phyloP scores from a whole-genome alignment of 768 basidiomycete species.

The Calvatia gigantea region DNA sequence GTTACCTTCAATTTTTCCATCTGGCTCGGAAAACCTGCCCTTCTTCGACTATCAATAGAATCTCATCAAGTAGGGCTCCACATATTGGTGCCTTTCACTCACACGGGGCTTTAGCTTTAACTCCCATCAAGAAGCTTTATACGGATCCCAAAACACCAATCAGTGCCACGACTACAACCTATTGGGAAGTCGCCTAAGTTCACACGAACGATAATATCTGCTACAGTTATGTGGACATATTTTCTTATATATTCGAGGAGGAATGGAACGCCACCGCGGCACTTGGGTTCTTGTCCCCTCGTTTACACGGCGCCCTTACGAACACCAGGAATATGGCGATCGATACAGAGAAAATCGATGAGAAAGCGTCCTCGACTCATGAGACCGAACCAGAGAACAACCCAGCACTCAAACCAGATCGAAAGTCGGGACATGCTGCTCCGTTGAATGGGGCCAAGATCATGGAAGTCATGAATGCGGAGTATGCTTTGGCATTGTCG shows the following conservation, averaged over 20 bases:
- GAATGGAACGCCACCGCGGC: neutral
- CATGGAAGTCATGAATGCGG: conserved; percentile 35
- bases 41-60: too few species aligned
- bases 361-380: conserved; percentile 8
- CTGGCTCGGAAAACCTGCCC: too few species aligned
- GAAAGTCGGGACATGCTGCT: neutral
- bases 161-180: too few species aligned
- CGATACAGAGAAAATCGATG: neutral
- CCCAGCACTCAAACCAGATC: neutral
- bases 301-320: neutral
- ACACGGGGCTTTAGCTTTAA: too few species aligned
- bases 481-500: conserved; percentile 40
- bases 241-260: neutral
- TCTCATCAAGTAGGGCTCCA: too few species aligned
- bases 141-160: too few species aligned
- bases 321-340: neutral
- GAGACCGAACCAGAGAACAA: conserved; percentile 13
- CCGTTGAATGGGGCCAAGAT: conserved; percentile 15
- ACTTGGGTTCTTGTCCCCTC: neutral
- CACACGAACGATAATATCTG: conserved; percentile 3
- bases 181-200: neutral
- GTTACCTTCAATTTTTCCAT: too few species aligned
- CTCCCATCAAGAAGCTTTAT: too few species aligned
- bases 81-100: too few species aligned
- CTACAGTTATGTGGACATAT: neutral